Evolutionary conservation across 129 eudicot species (phyloP).

Genomic region (Sambucus nigra): DNA sequence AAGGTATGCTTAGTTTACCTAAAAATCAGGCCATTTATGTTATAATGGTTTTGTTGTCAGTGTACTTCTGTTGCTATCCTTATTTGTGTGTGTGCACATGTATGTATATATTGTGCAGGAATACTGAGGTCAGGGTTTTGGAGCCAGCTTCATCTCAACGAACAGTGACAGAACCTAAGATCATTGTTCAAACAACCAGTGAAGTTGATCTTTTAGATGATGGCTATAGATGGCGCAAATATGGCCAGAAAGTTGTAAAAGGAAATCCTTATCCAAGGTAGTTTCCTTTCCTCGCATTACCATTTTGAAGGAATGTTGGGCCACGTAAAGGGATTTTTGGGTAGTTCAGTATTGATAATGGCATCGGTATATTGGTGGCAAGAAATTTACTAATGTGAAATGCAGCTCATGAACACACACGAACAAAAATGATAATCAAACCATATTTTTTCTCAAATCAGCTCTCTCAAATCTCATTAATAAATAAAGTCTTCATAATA

Average conservation of each 20-base stretch:
- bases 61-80: conserved; percentile 7
- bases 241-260: conserved; percentile 92
- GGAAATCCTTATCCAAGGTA: conserved; percentile 97
- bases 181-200: conserved; percentile 91
- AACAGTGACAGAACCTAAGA: conserved; percentile 73
- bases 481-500: no score
- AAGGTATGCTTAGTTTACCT: conserved; percentile 34
- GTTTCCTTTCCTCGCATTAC: neutral
- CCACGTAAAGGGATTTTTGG: no score
- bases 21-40: neutral
- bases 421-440: no score
- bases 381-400: no score
- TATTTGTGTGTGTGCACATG: conserved; percentile 5
- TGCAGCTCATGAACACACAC: no score
- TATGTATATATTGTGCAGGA: conserved; percentile 40
- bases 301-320: no score
- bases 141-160: conserved; percentile 69
- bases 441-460: no score
- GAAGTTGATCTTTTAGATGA: conserved; percentile 97
- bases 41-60: conserved; percentile 8
- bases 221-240: conserved; percentile 94
- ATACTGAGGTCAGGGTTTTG: conserved; percentile 41
- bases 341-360: no score
- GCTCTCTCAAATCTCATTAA: no score
- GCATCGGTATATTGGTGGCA: no score